Conservation (phyloP, 2,329 filamentous ascomycete species). For the Tolypocladium amazonense region DNA sequence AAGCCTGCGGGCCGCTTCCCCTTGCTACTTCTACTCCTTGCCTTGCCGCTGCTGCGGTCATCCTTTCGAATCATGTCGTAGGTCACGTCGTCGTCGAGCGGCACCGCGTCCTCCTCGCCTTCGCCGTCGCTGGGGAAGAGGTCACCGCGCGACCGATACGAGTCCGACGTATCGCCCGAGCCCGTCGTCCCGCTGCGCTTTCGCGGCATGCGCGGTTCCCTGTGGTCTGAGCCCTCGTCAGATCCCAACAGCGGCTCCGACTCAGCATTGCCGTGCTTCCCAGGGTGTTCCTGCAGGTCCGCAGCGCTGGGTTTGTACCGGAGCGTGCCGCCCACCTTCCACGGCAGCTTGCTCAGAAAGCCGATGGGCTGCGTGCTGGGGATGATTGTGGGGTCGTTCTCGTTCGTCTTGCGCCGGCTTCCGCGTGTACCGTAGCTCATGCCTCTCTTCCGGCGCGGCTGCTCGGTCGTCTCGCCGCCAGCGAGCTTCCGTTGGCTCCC, state of each 20-base stretch:
- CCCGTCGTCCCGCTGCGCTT: conserved; percentile 69
- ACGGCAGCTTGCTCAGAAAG: conserved; percentile 75
- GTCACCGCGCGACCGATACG: conserved; percentile 78
- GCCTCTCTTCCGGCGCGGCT: conserved; percentile 62
- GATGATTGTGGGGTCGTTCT: conserved; percentile 80
- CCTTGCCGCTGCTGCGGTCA: conserved; percentile 53
- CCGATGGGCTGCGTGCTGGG: conserved; percentile 77
- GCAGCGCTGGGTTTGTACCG: conserved; percentile 87
- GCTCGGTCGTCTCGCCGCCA: conserved; percentile 32
- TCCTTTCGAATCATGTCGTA: conserved; percentile 71
- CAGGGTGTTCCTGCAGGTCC: conserved; percentile 79
- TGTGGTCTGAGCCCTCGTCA: conserved; percentile 18
- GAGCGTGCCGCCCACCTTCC: conserved; percentile 70
- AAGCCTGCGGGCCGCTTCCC: conserved; percentile 37
- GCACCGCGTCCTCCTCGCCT: conserved; percentile 88
- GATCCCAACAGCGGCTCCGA: conserved; percentile 56
- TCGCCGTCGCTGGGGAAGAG: conserved; percentile 78
- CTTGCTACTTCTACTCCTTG: conserved; percentile 47
- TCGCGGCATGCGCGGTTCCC: conserved; percentile 18
- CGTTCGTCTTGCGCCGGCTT: conserved; percentile 34
- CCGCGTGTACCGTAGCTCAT: conserved; percentile 83
- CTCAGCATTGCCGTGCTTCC: conserved; percentile 42
- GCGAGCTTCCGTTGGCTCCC: conserved; percentile 32
- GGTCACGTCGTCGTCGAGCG: conserved; percentile 84
- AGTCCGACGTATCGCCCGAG: conserved; percentile 75